Evolutionary conservation across 495 filamentous ascomycete species (phyloP).

Genomic region (Penicillium turbatum): DNA sequence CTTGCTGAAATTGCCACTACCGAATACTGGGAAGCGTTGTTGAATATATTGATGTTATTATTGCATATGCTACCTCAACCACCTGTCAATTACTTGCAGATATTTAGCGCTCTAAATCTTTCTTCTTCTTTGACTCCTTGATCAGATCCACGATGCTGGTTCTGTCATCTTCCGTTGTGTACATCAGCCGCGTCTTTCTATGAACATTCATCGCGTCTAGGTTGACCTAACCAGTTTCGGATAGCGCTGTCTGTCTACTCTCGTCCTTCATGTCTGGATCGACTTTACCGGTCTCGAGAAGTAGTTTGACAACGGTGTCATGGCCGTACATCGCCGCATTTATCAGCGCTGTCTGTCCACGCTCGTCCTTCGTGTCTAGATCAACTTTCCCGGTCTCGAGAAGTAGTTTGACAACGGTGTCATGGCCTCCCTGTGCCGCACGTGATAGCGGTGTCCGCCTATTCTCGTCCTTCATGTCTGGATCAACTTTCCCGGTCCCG

Average conservation of each 20-base stretch:
- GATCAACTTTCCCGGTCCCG: not conserved
- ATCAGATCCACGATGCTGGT: not conserved
- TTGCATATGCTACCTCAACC: too few species aligned
- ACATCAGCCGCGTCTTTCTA: not conserved
- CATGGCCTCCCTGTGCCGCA: not conserved
- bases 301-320: not conserved
- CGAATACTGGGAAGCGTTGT: too few species aligned
- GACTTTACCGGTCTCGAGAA: constrained; percentile 1
- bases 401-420: not conserved
- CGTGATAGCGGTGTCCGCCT: constrained; percentile 30
- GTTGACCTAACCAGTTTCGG: too few species aligned
- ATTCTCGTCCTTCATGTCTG: constrained; percentile 18
- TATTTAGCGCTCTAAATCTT: not conserved
- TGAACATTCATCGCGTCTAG: not conserved
- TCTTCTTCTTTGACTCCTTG: not conserved
- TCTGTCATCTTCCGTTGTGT: not conserved
- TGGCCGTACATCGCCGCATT: not conserved
- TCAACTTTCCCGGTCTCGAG: not conserved
- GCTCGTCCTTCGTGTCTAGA: not conserved
- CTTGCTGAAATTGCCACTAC: too few species aligned
- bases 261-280: too few species aligned
- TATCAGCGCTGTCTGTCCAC: not conserved
- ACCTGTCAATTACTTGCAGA: too few species aligned
- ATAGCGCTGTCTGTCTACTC: too few species aligned
- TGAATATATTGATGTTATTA: too few species aligned